Conservation (phyloP, 768 basidiomycete genomes). For the Lentinula lateritia region DNA sequence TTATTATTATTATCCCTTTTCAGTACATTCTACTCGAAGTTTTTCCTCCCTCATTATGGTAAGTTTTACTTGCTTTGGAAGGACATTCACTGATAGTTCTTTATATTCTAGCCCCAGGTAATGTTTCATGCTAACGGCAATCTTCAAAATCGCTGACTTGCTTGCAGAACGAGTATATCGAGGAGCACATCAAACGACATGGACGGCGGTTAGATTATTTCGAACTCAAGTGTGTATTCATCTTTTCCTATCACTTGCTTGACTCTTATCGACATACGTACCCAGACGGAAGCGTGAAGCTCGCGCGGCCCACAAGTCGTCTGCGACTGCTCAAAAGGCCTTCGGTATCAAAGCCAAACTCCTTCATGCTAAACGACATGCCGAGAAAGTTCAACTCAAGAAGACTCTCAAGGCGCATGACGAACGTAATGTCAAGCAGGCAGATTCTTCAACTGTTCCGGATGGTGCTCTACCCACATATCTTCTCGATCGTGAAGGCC, state of each 20-base stretch:
- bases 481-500: slow-evolving; percentile 94
- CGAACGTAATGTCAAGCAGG: slow-evolving; percentile 95
- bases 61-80: slow-evolving; percentile 13
- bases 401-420: slow-evolving; percentile 99
- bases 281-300: slow-evolving; percentile 78
- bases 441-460: slow-evolving; percentile 74
- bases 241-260: slow-evolving; percentile 4
- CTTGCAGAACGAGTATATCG: slow-evolving; percentile 94
- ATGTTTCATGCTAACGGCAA: neutral
- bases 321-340: slow-evolving; percentile 84
- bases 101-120: slow-evolving; percentile 61
- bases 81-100: slow-evolving; percentile 11
- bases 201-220: slow-evolving; percentile 94
- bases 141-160: neutral
- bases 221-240: slow-evolving; percentile 75
- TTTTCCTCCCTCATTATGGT: slow-evolving; percentile 29
- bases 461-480: slow-evolving; percentile 94
- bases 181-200: slow-evolving; percentile 97
- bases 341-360: slow-evolving; percentile 97
- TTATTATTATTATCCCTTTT: no score
- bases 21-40: no score
- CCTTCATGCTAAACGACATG: slow-evolving; percentile 94
- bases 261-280: neutral
- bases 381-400: slow-evolving; percentile 97
- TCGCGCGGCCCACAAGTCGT: slow-evolving; percentile 69